Base-by-base conservation (phyloP, 2,329 filamentous ascomycete genomes). In the Colletotrichum simmondsii region DNA sequence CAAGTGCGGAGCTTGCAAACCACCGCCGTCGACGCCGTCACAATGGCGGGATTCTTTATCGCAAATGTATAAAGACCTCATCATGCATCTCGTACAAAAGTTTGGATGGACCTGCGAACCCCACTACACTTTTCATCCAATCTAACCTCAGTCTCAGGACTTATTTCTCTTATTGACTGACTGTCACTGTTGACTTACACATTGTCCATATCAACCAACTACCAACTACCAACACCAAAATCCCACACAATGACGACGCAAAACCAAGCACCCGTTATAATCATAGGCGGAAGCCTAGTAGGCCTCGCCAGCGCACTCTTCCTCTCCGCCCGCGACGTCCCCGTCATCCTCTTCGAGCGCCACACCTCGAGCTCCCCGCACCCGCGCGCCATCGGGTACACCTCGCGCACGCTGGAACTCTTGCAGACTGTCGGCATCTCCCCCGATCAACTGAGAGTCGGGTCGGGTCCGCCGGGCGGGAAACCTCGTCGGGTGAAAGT, bases 211-310 rank as follows among this genome's bases (percentile, higher is more conserved):
- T n/a, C 19, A 16, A 37, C 1, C 11, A 6, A 22, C 19, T 4
- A 6, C 6, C 14, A 28, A 11, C 42, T n/a, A 52, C 22, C 42
- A 32, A 28, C 28, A 52, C 14, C 42, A 30, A 46, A 53, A 7
- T 7, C n/a, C 12, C 3, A 19, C 16, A 54, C 4, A 12, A 68
- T 68, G 65, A 14, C 58, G 14, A 46, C 35, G 24, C 65, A 59
- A 32, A 42, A 28, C 32, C 57, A 68, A 37, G 46, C 30, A 14
- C 57, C 57, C 65, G 76, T 85, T 46, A 77, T 85, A 11, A 79
- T 85, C 30, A 76, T 85, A 2, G 83, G 84, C 19, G 83, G 81
- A 19, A 82, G 81, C 32, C 79, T 84, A 2, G 81, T 84, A 28
- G 84, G 83, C 26, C 79, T 85, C 12, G 80, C 79, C 2, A 79